Evolutionary conservation across 495 filamentous ascomycete genomes (phyloP).

Genomic region (Cercophora samala): DNA sequence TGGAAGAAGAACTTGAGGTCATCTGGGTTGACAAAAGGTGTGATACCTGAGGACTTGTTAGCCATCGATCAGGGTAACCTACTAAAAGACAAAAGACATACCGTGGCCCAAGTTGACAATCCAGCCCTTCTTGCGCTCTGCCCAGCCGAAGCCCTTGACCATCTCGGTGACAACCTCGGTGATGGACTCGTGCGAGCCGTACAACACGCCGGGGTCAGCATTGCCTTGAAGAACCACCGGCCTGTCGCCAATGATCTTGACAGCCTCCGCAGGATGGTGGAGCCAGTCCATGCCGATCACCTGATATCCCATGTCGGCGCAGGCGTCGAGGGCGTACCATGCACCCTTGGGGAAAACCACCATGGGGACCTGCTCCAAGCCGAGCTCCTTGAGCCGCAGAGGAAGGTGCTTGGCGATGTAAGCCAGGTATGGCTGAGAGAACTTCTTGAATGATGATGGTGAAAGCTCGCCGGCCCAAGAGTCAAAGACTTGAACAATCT

Average conservation of each 20-base stretch:
- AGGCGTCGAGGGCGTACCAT: conserved; percentile 89
- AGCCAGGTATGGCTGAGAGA: conserved; percentile 80
- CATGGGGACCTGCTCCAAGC: conserved; percentile 83
- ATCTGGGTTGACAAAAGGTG: conserved; percentile 88
- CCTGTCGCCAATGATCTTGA: conserved; percentile 68
- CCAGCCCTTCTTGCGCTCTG: conserved; percentile 56
- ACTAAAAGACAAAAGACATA: conserved; percentile 38
- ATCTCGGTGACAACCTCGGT: conserved; percentile 75
- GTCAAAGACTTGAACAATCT: conserved; percentile 97
- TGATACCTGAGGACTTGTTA: conserved; percentile 60
- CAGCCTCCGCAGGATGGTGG: conserved; percentile 81
- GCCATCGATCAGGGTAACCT: conserved; percentile 11
- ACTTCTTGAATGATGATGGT: conserved; percentile 73
- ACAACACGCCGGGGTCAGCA: conserved; percentile 89
- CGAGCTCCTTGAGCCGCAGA: conserved; percentile 63
- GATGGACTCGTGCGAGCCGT: conserved; percentile 77
- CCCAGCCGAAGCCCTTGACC: conserved; percentile 73
- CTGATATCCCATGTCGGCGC: conserved; percentile 86
- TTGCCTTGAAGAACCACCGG: conserved; percentile 83
- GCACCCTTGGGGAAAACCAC: conserved; percentile 99
- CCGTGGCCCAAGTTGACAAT: conserved; percentile 90
- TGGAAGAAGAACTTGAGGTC: conserved; percentile 89
- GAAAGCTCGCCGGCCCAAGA: conserved; percentile 96
- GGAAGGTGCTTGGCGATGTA: conserved; percentile 80
- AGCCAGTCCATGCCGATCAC: conserved; percentile 95